Conservation (phyloP, 352 stramenopile genomes). For the Phytophthora foliorum region DNA sequence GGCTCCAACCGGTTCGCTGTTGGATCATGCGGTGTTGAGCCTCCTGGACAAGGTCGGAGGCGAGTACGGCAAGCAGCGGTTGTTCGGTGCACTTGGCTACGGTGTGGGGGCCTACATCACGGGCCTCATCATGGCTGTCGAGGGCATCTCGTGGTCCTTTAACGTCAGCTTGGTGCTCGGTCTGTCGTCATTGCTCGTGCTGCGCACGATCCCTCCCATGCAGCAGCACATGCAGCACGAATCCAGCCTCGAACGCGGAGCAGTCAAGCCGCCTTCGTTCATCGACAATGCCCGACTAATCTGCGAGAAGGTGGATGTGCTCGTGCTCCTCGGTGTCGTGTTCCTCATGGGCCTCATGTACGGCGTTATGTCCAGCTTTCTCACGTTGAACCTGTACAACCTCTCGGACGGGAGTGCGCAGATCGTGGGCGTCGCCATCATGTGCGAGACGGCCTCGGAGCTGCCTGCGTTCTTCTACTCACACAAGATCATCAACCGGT, state of each 20-base stretch:
- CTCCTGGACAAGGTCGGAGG: conserved; percentile 73
- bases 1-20: conserved; percentile 63
- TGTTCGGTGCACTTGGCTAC: conserved; percentile 83
- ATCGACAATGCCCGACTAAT: conserved; percentile 46
- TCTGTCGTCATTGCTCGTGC: conserved; percentile 66
- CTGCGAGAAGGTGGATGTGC: conserved; percentile 57
- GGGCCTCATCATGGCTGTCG: conserved; percentile 64
- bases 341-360: conserved; percentile 88
- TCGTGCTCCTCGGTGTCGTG: conserved; percentile 76
- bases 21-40: conserved; percentile 79
- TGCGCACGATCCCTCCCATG: conserved; percentile 69
- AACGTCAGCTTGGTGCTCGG: conserved; percentile 67
- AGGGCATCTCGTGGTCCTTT: conserved; percentile 82
- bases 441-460: conserved; percentile 85
- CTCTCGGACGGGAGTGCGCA: conserved; percentile 71
- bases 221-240: conserved; percentile 47
- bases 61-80: conserved; percentile 87
- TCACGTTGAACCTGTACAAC: conserved; percentile 87
- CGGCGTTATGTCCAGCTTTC: conserved; percentile 85
- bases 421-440: conserved; percentile 85
- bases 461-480: conserved; percentile 87
- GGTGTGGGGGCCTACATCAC: conserved; percentile 73
- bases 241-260: conserved; percentile 27
- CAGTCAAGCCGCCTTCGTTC: conserved; percentile 49
- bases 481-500: conserved; percentile 69